phyloP scores from a whole-genome alignment of 1,284 basidiomycete species.

The Phlebopus sp. region DNA sequence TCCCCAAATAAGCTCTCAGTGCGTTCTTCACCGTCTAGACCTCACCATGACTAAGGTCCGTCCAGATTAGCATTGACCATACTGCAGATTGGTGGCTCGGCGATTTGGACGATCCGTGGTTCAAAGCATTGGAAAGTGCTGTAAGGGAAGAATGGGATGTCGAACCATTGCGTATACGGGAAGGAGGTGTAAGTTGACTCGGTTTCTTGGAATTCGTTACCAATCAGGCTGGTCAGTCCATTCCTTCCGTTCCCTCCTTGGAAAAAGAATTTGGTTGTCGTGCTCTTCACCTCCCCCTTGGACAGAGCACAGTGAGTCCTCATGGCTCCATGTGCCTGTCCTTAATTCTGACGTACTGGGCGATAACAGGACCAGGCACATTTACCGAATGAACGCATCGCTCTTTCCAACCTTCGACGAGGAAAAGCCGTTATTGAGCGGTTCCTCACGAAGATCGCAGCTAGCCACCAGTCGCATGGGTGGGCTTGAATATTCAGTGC shows the following conservation, averaged over 20 bases:
- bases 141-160: slow-evolving; percentile 84
- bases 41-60: background rate
- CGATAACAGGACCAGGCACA: slow-evolving; percentile 73
- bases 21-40: slow-evolving; percentile 9
- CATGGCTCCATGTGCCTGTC: background rate
- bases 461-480: background rate
- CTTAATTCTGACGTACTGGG: slow-evolving; percentile 3
- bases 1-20: slow-evolving; percentile 78
- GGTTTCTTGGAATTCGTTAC: slow-evolving; percentile 8
- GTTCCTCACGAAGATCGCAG: slow-evolving; percentile 53
- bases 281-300: slow-evolving; percentile 87
- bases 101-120: slow-evolving; percentile 78
- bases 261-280: slow-evolving; percentile 86
- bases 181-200: slow-evolving; percentile 76
- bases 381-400: slow-evolving; percentile 82
- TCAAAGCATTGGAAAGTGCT: slow-evolving; percentile 78
- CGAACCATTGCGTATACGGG: slow-evolving; percentile 84
- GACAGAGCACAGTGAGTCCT: slow-evolving; percentile 71
- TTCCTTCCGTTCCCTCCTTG: slow-evolving; percentile 88
- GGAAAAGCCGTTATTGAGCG: slow-evolving; percentile 75
- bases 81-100: slow-evolving; percentile 97
- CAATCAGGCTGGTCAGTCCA: slow-evolving; percentile 51
- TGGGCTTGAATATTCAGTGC: no score
- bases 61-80: slow-evolving; percentile 75
- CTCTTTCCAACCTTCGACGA: slow-evolving; percentile 69